These are phyloP conservation scores for Curvularia sp. DNA, from an alignment of 2,329 filamentous ascomycete genomes.

Conservation along the genomic window DNA sequence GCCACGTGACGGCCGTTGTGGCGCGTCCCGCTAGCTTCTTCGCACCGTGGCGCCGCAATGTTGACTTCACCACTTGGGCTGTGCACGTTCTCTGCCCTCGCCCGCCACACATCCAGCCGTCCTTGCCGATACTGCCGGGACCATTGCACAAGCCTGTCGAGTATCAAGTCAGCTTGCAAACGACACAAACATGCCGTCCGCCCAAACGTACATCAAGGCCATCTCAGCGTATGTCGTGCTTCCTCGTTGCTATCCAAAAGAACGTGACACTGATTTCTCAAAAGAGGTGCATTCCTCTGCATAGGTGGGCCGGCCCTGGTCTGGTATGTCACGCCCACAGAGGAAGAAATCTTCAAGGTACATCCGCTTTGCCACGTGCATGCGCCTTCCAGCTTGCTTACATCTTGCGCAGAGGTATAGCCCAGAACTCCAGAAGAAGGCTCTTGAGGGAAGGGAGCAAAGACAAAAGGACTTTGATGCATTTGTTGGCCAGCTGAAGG, in stretches of 20 bases:
- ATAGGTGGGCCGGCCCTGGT: conserved; percentile 87
- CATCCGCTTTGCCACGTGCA: conserved; percentile 24
- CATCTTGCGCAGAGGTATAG: conserved; percentile 72
- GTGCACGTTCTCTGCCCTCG: conserved; percentile 8
- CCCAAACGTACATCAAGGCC: conserved; percentile 44
- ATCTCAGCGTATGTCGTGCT: conserved; percentile 39
- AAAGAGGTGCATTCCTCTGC: conserved; percentile 72
- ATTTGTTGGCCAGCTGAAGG: conserved; percentile 83
- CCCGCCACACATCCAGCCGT: neutral
- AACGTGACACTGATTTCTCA: conserved; percentile 27
- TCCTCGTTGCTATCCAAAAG: conserved; percentile 11
- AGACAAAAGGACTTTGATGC: conserved; percentile 86
- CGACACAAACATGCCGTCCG: conserved; percentile 35
- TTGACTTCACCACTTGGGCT: conserved; percentile 17
- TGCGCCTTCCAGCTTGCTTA: conserved; percentile 9
- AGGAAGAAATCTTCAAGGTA: conserved; percentile 85
- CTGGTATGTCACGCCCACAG: conserved; percentile 78
- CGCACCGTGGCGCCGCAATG: conserved; percentile 6
- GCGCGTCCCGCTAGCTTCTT: conserved; percentile 14
- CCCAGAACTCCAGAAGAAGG: conserved; percentile 88
- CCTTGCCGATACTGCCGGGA: neutral
- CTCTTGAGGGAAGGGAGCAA: conserved; percentile 77
- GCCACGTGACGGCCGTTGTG: conserved; percentile 4
- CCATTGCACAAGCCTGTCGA: neutral
- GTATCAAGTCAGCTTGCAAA: neutral